Base-by-base conservation (phyloP, 192 early-diverging fungal species). In the Coemansia biformis region DNA sequence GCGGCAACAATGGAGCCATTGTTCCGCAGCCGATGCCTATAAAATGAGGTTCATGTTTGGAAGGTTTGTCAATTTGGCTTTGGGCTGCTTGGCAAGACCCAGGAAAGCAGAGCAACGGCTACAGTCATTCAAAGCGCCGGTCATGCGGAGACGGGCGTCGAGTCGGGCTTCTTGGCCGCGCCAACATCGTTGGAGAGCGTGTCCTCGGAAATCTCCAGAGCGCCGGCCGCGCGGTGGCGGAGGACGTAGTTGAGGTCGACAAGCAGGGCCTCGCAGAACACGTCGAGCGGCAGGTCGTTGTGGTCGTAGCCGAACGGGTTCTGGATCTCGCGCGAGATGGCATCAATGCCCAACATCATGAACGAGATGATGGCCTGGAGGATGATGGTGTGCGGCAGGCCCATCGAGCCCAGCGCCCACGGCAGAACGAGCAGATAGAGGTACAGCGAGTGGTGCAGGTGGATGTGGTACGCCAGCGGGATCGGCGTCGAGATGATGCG, bases 291-390 rank as follows among this genome's bases (percentile, higher is more conserved):
- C 59, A 84, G 47, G 46, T 89, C 90, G 57, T 92, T 89, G 19
- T 69, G 69, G 42, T 91, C 87, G 53, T 80, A 77, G 28, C 88
- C 88, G 60, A 94, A 93, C 9, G 92, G 92, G 59, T 94, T 93
- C 74, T 97, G 92, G 44, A 97, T 93, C 70, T 93, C 88, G 14
- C 78, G 77, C 22, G 87, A 91, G 46, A 94, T 93, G 9, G 69
- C 67, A 43, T 91, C 83, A 43, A 96, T 87, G 54, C 93, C 93
- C 15, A 93, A 63, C 54, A 92, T 72, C 42, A 79, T 81, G 47
- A 91, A 89, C 1, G 84, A 59, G 1, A 82, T 71, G 8, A 93
- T 63, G 38, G 82, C 70, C 42, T 82, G 75, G 11, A 90, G 53
- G 5, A 84, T 73, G 35, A 92, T 83, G 39, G 87, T 84, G 24